phyloP scores from a whole-genome alignment of 495 filamentous ascomycete genomes.

The Talaromyces borbonicus region DNA sequence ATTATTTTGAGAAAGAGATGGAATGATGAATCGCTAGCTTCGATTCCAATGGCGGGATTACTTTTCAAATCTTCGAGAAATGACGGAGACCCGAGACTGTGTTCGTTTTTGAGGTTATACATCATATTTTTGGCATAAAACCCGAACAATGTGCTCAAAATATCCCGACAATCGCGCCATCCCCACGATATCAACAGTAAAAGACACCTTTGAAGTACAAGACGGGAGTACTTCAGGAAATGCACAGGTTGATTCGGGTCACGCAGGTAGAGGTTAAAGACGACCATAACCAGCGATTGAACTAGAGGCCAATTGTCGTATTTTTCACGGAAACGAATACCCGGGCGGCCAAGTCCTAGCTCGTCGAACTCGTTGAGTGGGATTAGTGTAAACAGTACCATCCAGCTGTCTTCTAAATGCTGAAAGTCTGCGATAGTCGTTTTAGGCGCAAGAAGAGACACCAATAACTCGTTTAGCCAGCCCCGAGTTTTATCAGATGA shows the following conservation, averaged over 20 bases:
- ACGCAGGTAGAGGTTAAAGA: conserved; percentile 54
- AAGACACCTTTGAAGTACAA: conserved; percentile 65
- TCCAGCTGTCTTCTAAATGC: conserved; percentile 62
- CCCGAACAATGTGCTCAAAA: conserved; percentile 77
- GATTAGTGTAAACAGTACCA: conserved; percentile 58
- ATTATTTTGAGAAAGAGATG: conserved; percentile 87
- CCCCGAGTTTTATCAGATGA: conserved; percentile 22
- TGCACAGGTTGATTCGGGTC: conserved; percentile 44
- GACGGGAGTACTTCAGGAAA: conserved; percentile 74
- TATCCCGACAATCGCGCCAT: conserved; percentile 69
- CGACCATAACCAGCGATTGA: conserved; percentile 52
- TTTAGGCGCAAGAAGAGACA: conserved; percentile 5
- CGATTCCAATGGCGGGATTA: conserved; percentile 49
- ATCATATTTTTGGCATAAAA: conserved; percentile 76
- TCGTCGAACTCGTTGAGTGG: conserved; percentile 70
- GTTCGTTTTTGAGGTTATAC: conserved; percentile 66
- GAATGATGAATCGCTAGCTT: conserved; percentile 72
- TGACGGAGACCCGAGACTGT: conserved; percentile 59
- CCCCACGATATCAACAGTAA: conserved; percentile 73
- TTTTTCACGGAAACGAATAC: conserved; percentile 39
- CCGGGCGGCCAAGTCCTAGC: conserved; percentile 48
- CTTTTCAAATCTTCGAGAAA: conserved; percentile 68
- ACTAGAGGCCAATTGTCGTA: conserved; percentile 67
- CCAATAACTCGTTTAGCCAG: conserved; percentile 28
- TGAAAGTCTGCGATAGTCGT: conserved; percentile 34